A percentile compares a stretch with the other conserved stretches of the same genome.
phyloP scores from a whole-genome alignment of 257 asterid species.

The Penstemon davidsonii region DNA sequence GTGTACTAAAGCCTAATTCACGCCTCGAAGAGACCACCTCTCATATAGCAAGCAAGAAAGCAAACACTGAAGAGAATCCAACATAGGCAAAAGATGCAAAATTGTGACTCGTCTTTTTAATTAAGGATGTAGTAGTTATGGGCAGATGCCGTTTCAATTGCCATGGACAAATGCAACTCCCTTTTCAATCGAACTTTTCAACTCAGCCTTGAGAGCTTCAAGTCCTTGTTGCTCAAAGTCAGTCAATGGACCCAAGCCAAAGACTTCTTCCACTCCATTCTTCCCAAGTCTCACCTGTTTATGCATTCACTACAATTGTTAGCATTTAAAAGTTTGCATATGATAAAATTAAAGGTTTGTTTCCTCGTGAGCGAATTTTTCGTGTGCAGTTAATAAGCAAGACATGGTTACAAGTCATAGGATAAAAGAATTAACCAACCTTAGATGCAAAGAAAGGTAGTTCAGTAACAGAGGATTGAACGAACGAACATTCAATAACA shows the following conservation, averaged over 20 bases:
- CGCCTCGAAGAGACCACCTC: neutral
- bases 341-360: neutral
- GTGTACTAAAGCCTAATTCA: slow-evolving; percentile 5
- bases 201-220: slow-evolving; percentile 61
- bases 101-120: neutral
- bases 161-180: slow-evolving; percentile 54
- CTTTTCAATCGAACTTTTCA: slow-evolving; percentile 60
- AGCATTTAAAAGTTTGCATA: neutral
- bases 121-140: too few species aligned
- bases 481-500: slow-evolving; percentile 68
- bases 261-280: slow-evolving; percentile 68
- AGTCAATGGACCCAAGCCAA: slow-evolving; percentile 51
- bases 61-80: neutral
- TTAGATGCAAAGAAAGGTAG: slow-evolving; percentile 72
- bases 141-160: slow-evolving; percentile 23
- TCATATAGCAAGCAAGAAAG: neutral
- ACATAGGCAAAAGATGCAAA: neutral
- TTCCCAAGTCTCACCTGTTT: slow-evolving; percentile 64
- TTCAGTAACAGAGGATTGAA: slow-evolving; percentile 63
- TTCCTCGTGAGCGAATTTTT: too few species aligned
- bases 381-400: neutral
- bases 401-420: neutral
- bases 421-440: slow-evolving; percentile 28
- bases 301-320: neutral
- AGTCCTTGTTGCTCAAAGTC: slow-evolving; percentile 64